Conservation (phyloP, 306 rosid species). For the Argentina anserina region DNA sequence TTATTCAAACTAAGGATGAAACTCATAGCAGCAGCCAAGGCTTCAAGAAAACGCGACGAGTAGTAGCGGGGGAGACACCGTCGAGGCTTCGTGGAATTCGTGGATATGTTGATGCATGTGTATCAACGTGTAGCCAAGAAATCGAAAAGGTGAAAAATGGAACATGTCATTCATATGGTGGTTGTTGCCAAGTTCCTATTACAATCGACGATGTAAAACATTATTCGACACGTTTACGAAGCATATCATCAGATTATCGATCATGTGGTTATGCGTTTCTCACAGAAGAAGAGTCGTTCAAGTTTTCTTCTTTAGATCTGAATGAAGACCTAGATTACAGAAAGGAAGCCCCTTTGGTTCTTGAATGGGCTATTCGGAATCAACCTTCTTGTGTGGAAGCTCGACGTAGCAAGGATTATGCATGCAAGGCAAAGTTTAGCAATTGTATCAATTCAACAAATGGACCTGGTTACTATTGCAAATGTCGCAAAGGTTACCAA, state of each 20-base stretch:
- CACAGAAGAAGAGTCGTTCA: constrained; percentile 7
- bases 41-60: background rate
- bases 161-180: constrained; percentile 12
- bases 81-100: background rate
- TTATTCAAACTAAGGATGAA: background rate
- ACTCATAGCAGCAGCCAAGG: background rate
- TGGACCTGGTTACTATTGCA: constrained; percentile 29
- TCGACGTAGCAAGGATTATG: background rate
- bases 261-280: constrained; percentile 13
- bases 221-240: background rate
- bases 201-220: background rate
- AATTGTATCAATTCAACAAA: constrained; percentile 2
- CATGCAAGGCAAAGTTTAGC: constrained; percentile 24
- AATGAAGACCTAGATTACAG: background rate
- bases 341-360: constrained; percentile 9
- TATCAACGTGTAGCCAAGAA: background rate
- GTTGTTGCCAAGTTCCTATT: constrained; percentile 12
- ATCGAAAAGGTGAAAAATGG: background rate
- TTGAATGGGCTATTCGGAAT: constrained; percentile 33
- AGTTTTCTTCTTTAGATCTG: constrained; percentile 17
- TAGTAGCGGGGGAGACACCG: background rate
- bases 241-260: background rate
- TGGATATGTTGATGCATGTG: background rate
- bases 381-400: constrained; percentile 14
- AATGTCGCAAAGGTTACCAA: constrained; percentile 16